Conservation (phyloP, 2,329 filamentous ascomycete species). For the Diaporthe sp. region DNA sequence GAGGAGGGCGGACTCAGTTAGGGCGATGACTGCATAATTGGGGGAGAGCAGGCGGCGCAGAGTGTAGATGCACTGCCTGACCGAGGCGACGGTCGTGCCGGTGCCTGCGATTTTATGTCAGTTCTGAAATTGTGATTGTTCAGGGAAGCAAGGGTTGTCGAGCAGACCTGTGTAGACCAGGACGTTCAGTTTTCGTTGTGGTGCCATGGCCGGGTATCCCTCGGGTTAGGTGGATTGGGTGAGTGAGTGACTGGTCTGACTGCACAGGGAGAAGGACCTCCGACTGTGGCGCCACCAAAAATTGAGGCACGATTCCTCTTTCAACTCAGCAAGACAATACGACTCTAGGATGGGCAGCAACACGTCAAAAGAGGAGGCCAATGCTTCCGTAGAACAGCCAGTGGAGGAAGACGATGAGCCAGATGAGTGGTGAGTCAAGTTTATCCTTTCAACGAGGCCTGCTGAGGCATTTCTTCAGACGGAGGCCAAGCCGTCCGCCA, state of each 20-base stretch:
- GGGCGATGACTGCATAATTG: constrained; percentile 91
- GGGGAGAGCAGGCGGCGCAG: constrained; percentile 88
- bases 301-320: not conserved
- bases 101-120: constrained; percentile 67
- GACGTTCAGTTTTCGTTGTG: constrained; percentile 83
- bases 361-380: constrained; percentile 69
- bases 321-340: constrained; percentile 44
- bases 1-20: constrained; percentile 82
- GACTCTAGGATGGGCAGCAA: constrained; percentile 38
- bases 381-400: constrained; percentile 52
- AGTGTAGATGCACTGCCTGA: constrained; percentile 89
- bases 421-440: constrained; percentile 84
- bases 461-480: constrained; percentile 29
- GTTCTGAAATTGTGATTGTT: constrained; percentile 38
- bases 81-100: constrained; percentile 88
- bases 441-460: no score
- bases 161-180: constrained; percentile 87
- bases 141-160: not conserved
- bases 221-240: constrained; percentile 4
- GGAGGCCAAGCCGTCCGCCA: not conserved
- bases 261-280: not conserved
- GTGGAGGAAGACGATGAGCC: constrained; percentile 84
- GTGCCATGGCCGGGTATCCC: constrained; percentile 64
- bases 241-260: not conserved
- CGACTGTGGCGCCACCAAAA: constrained; percentile 32